Conservation (phyloP, 2,329 filamentous ascomycete species). For the Fusarium poae region DNA sequence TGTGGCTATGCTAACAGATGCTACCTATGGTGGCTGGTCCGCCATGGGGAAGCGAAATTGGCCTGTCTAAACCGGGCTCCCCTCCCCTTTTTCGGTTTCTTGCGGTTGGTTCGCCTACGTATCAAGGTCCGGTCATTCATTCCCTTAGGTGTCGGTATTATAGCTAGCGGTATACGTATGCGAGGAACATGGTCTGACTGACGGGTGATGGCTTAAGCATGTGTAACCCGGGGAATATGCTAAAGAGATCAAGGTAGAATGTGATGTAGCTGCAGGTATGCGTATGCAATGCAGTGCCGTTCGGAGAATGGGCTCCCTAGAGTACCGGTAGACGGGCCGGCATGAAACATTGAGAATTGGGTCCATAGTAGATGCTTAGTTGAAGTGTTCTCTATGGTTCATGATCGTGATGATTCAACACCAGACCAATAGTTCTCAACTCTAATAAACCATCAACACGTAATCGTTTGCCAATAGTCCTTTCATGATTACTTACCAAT, state of each 20-base stretch:
- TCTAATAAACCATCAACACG: background rate
- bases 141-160: slow-evolving; percentile 1
- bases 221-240: slow-evolving; percentile 21
- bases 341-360: slow-evolving; percentile 31
- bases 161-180: slow-evolving; percentile 3
- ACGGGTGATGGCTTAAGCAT: background rate
- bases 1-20: slow-evolving; percentile 21
- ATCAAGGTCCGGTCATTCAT: background rate
- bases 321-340: slow-evolving; percentile 21
- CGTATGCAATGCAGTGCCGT: slow-evolving; percentile 13
- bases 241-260: background rate
- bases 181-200: background rate
- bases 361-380: background rate
- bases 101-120: background rate
- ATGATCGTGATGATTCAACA: background rate
- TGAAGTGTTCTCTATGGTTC: background rate
- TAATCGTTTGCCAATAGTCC: background rate
- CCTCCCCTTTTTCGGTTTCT: slow-evolving; percentile 24
- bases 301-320: slow-evolving; percentile 20
- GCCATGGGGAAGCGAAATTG: slow-evolving; percentile 47
- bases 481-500: background rate
- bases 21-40: slow-evolving; percentile 35
- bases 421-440: background rate
- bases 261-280: slow-evolving; percentile 1
- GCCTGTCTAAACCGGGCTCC: background rate